Evolutionary conservation across 345 rosid genomes (phyloP), one percentile per base, ranked within the genome.

Genomic region (Anastatica hierochuntica): DNA sequence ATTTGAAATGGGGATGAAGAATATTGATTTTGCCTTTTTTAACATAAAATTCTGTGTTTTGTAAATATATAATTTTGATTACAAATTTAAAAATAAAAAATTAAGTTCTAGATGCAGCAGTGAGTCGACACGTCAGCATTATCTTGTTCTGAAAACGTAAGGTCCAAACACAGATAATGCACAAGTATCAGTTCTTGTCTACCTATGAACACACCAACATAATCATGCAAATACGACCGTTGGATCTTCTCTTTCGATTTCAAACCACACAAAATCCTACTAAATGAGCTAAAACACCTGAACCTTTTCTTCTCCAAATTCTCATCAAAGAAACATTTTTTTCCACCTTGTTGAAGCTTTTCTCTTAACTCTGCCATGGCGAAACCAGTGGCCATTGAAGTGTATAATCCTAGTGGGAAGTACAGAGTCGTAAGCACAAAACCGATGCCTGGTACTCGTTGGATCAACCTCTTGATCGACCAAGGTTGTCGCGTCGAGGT

Each of bases 391-490:
- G 33, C 33, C 0, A 83, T 92, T 17, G 98, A 92, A 72, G 98
- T 92, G 18, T 83, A 84, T 64, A 92, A 92, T 46, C 95, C 98
- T 4, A 88, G 51, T 69, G 98, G 98, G 12, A 92, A 73, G 39
- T 85, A 81, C 78, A 79, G 98, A 73, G 96, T 92, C 9, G 75
- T 92, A 17, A 88, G 98, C 78, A 92, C 96, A 8, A 92, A 92
- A 49, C 39, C 98, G 21, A 92, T 92, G 98, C 96, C 98, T 5
- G 95, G 98, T 15, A 84, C 96, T 71, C 95, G 98, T 52, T 92
- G 96, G 98, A 88, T 92, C 72, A 83, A 92, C 53, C 94, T 92
- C 80, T 58, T 92, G 64, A 42, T 83, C 49, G 85, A 88, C 55
- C 86, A 92, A 53, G 98, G 83, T 29, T 84, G 94, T 71, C 92